Evolutionary conservation across 2,329 filamentous ascomycete genomes (phyloP), one percentile per base, ranked within the genome.

Genomic region (Aspergillus niger): DNA sequence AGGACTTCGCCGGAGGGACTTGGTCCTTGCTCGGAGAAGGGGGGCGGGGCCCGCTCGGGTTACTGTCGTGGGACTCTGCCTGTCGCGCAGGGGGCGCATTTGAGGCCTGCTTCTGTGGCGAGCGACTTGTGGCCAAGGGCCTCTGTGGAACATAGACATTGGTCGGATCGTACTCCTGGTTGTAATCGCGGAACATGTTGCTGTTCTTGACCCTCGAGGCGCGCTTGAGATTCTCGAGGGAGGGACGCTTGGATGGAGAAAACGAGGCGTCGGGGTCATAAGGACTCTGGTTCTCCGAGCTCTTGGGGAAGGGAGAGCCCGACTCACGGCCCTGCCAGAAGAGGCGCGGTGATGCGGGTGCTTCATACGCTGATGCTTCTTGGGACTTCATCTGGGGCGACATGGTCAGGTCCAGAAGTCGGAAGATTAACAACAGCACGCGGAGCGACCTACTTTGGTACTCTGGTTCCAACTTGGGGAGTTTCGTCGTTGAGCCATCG

Each of bases 141-240:
- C 92, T 87, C 79, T 98, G 91, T 63, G 96, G 85, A 61, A 91
- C 83, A 49, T 90, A 89, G 57, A 92, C 79, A 66, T 87, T 86
- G 58, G 89, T 85, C 28, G 93, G 92, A 76, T 97, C 92, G 81
- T 97, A 97, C 80, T 96, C 91, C 75, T 92, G 87, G 79, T 93
- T 93, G 73, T 92, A 90, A 79, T 97, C 93, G 58, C 93, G 89
- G 74, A 97, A 91, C 83, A 98, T 97, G 80, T 89, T 96, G 84
- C 94, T 97, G 81, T 97, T 98, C 84, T 94, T 97, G 71, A 99
- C 95, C 62, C 95, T 90, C 58, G 94, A 97, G 32, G 92, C 93
- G 75, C 89, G 91, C 80, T 97, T 96, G 61, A 99, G 84, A 72
- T 93, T 93, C 83, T 99, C 95, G 67, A 99, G 93, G 17, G 94